Conservation (phyloP, 208 protist genomes). For the Pavlovales sp. region DNA sequence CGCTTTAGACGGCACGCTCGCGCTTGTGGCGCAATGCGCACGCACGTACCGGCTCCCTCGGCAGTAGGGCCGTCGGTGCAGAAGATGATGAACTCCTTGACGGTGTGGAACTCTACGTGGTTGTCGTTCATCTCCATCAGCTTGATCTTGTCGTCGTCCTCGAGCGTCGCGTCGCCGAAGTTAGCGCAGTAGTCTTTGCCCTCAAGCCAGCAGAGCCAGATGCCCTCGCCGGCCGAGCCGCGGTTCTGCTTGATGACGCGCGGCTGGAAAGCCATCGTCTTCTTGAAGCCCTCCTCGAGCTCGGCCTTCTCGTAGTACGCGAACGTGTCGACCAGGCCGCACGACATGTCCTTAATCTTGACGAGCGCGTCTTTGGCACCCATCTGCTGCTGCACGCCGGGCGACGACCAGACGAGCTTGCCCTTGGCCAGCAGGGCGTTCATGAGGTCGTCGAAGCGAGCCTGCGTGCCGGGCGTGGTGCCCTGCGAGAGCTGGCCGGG, state of each 20-base stretch:
- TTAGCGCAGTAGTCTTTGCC: not conserved
- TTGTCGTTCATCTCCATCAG: conserved; percentile 16
- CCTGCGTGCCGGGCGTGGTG: conserved; percentile 7
- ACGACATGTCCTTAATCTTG: conserved; percentile 23
- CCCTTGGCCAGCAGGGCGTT: not conserved
- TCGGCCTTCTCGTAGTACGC: conserved; percentile 10
- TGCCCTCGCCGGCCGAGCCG: conserved; percentile 33
- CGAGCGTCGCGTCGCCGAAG: not conserved
- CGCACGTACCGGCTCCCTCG: not conserved
- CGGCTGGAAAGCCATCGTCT: conserved; percentile 26
- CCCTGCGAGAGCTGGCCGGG: not conserved
- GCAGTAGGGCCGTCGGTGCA: not conserved
- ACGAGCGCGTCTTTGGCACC: conserved; percentile 38
- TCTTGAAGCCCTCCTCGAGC: conserved; percentile 22
- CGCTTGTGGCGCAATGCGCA: not conserved
- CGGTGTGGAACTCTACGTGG: conserved; percentile 16
- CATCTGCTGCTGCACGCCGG: conserved; percentile 5
- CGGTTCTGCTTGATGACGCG: conserved; percentile 40
- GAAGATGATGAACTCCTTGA: not conserved
- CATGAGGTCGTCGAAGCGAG: not conserved
- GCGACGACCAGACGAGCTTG: not conserved
- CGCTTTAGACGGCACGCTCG: too few species aligned
- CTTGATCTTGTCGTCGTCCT: not conserved
- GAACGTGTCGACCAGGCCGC: conserved; percentile 9
- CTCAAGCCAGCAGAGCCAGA: conserved; percentile 19